Evolutionary conservation across 345 rosid species (phyloP), one percentile per base, ranked within the genome.

Genomic region (Eucalyptus marginata): DNA sequence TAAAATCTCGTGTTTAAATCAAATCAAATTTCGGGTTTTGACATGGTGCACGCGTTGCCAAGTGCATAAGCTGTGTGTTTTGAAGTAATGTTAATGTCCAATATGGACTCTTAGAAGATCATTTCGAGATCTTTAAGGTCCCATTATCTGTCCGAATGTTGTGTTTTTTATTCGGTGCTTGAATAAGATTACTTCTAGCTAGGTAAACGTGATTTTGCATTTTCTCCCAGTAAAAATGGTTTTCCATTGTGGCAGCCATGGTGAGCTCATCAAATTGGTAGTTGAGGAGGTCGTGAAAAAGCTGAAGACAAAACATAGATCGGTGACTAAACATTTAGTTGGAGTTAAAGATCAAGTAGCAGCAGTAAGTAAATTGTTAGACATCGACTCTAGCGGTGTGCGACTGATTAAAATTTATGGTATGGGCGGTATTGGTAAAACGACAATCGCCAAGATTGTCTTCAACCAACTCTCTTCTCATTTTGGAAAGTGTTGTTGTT

Each of bases 361-460:
- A 16, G 52, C 40, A 24, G 7, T 88, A 31, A 88, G 17, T 36
- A 27, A 50, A 27, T 9, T 44, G 27, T 1, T 88, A 29, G 71
- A 81, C 14, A 10, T 22, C 29, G 17, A 83, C 25, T 80, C 79
- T 29, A 0, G 16, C 2, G 52, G 17, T 44, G 86, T 40, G 33
- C 50, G 15, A 8, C 7, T 52, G 18, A 49, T 88, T 25, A 49
- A 44, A 22, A 88, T 88, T 18, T 0, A 88, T 44, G 89, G 89
- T 7, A 58, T 79, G 49, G 86, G 52, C 1, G 18, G 10, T 52
- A 20, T 52, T 0, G 25, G 58, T 54, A 20, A 54, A 54, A 54
- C 24, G 1, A 54, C 10, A 0, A 0, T 54, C 5, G 25, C 58
- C 0, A 54, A 0, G 58, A 8, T 54, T 20, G 10, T 54, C 25